Conservation (phyloP, 176 grass and related monocot species). For the Oryza nivara region DNA sequence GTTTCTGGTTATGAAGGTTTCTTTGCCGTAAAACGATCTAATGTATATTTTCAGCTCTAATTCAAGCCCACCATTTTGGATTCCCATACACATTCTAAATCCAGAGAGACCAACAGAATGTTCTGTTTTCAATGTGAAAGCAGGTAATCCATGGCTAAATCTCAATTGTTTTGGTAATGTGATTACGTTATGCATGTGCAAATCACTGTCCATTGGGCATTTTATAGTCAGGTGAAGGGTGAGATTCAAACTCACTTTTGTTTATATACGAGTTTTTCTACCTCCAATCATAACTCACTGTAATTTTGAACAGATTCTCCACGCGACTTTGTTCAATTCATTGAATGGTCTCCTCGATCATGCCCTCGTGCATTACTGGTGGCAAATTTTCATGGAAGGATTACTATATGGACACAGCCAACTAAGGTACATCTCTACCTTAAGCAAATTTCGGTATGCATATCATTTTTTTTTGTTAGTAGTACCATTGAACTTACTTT, state of each 20-base stretch:
- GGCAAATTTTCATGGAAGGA: constrained; percentile 96
- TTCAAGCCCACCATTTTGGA: constrained; percentile 95
- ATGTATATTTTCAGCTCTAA: constrained; percentile 70
- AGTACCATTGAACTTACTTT: constrained; percentile 10
- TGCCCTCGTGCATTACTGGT: constrained; percentile 90
- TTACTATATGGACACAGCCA: constrained; percentile 98
- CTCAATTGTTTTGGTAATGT: constrained; percentile 6
- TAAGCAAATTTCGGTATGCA: constrained; percentile 22
- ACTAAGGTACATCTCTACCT: constrained; percentile 60
- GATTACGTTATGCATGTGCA: not conserved
- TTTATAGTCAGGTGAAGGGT: not conserved
- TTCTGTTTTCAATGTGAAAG: constrained; percentile 92
- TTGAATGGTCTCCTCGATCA: constrained; percentile 96
- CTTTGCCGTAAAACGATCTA: constrained; percentile 22
- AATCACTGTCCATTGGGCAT: not conserved
- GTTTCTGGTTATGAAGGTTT: constrained; percentile 9
- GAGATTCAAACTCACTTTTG: constrained; percentile 1
- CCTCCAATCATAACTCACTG: constrained; percentile 27
- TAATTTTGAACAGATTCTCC: constrained; percentile 90
- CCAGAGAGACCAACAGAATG: constrained; percentile 98
- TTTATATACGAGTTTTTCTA: not conserved
- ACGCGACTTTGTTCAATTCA: constrained; percentile 96
- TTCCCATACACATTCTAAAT: constrained; percentile 98
- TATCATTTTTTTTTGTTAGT: not conserved
- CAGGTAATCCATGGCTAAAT: constrained; percentile 56